These are phyloP conservation scores for Pythium coloratum DNA, from an alignment of 352 stramenopile genomes.

Conservation along the genomic window DNA sequence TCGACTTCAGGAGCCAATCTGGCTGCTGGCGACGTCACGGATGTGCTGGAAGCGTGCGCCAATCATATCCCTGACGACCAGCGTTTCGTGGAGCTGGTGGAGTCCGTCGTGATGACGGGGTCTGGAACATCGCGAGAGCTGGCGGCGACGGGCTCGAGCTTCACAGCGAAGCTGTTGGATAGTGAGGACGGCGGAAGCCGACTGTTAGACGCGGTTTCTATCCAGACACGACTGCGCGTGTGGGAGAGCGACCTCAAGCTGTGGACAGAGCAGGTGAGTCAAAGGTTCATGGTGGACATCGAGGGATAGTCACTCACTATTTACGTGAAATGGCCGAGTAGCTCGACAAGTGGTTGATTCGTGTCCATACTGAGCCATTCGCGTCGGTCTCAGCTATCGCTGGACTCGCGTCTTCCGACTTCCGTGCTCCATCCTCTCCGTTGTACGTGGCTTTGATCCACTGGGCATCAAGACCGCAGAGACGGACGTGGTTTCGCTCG, in stretches of 20 bases:
- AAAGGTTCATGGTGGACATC: neutral
- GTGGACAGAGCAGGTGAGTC: slow-evolving; percentile 19
- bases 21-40: neutral
- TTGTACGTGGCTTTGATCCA: slow-evolving; percentile 17
- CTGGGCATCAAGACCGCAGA: slow-evolving; percentile 1
- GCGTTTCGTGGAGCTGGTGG: slow-evolving; percentile 11
- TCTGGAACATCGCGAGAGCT: neutral
- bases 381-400: neutral
- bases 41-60: slow-evolving; percentile 19
- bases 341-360: slow-evolving; percentile 21
- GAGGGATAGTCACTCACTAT: neutral
- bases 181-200: neutral
- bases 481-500: slow-evolving; percentile 9
- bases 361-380: slow-evolving; percentile 17
- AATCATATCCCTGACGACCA: slow-evolving; percentile 1
- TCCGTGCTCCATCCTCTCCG: slow-evolving; percentile 1
- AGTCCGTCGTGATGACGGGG: neutral
- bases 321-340: neutral
- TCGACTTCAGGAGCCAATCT: neutral
- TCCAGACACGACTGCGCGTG: slow-evolving; percentile 1
- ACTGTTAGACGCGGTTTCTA: slow-evolving; percentile 15
- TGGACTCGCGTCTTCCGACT: neutral
- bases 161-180: neutral
- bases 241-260: slow-evolving; percentile 18
- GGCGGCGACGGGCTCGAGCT: neutral